Evolutionary conservation across 179 eudicot genomes (phyloP).

Genomic region (Vitellaria paradoxa): DNA sequence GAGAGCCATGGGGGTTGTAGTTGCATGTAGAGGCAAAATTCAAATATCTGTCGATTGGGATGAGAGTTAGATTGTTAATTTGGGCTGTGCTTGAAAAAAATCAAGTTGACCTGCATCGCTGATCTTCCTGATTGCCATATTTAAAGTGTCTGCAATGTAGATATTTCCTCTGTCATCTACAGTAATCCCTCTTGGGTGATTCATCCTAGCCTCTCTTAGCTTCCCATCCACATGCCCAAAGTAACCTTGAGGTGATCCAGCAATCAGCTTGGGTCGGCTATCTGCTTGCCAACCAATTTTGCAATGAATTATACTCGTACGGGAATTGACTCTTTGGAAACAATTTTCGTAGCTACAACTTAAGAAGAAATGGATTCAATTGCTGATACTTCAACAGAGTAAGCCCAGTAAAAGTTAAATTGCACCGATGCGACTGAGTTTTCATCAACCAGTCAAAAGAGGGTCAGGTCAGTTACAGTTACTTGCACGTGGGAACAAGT

Average conservation of each 20-base stretch:
- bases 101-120: slow-evolving; percentile 55
- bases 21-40: no score
- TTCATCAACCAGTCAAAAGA: no score
- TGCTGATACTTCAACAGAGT: no score
- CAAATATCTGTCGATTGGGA: no score
- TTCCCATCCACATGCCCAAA: slow-evolving; percentile 92
- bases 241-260: slow-evolving; percentile 86
- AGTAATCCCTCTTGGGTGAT: slow-evolving; percentile 80
- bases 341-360: no score
- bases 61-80: no score
- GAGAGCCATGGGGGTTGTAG: neutral
- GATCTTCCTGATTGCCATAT: slow-evolving; percentile 81
- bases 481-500: no score
- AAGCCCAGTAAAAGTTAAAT: no score
- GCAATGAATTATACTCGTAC: neutral
- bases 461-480: no score
- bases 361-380: no score
- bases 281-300: slow-evolving; percentile 43
- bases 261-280: slow-evolving; percentile 73
- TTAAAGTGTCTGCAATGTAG: slow-evolving; percentile 81
- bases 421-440: no score
- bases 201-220: slow-evolving; percentile 83
- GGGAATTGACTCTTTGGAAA: neutral
- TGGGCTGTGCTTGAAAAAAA: neutral
- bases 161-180: slow-evolving; percentile 85